Conservation (phyloP, 345 rosid species). For the Dovyalis caffra region DNA sequence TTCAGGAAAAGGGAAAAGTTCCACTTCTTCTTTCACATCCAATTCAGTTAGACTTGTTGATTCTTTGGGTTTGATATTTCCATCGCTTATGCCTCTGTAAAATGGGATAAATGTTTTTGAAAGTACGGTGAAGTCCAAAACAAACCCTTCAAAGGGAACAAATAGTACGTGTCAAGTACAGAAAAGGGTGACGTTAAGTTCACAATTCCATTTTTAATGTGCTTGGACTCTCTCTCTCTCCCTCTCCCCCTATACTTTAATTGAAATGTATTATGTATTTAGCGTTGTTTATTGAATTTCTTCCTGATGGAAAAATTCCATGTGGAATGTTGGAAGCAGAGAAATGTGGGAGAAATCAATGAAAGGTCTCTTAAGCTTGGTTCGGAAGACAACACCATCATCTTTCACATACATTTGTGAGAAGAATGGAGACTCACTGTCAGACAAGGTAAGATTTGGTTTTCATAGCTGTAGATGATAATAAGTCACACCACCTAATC, state of each 20-base stretch:
- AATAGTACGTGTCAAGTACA: not conserved
- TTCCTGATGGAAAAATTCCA: not conserved
- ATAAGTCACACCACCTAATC: not conserved
- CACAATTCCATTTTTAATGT: not conserved
- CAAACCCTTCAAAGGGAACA: not conserved
- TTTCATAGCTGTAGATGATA: not conserved
- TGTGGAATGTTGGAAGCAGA: constrained; percentile 34
- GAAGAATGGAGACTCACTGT: constrained; percentile 59
- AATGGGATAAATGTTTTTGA: not conserved
- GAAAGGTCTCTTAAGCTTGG: constrained; percentile 81
- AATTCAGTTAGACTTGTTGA: not conserved
- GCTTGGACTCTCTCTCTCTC: not conserved
- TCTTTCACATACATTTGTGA: constrained; percentile 87
- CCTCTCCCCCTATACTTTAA: not conserved
- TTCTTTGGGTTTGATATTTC: not conserved
- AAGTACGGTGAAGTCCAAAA: not conserved
- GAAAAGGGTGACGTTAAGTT: not conserved
- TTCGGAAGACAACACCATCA: constrained; percentile 80
- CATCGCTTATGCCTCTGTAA: not conserved
- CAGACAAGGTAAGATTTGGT: constrained; percentile 62
- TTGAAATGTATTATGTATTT: not conserved
- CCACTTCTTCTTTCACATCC: not conserved
- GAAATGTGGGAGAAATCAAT: constrained; percentile 99
- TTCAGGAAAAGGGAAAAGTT: not conserved
- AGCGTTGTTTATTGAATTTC: not conserved